A percentile compares a stretch with the other conserved stretches of the same genome.
Conservation (phyloP, 2,329 filamentous ascomycete genomes). For the Claviceps fusiformis region DNA sequence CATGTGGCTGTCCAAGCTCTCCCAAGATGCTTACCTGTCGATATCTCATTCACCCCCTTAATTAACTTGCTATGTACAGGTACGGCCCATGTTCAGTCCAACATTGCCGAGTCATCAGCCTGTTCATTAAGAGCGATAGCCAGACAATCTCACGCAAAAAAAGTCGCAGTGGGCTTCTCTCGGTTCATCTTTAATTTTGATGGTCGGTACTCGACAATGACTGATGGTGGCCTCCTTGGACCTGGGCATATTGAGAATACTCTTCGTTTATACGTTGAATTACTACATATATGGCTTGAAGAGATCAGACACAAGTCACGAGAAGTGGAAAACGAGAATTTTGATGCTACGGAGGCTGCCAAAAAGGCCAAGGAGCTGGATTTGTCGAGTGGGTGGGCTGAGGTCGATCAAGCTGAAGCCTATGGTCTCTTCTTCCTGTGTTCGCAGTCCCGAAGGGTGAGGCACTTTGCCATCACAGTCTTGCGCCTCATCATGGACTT, state of each 20-base stretch:
- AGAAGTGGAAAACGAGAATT: constrained; percentile 51
- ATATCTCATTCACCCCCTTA: constrained; percentile 84
- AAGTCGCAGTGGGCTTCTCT: constrained; percentile 92
- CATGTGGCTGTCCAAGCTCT: constrained; percentile 92
- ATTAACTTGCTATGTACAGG: constrained; percentile 94
- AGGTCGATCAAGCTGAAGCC: constrained; percentile 93
- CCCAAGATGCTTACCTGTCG: constrained; percentile 80
- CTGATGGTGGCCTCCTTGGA: constrained; percentile 91
- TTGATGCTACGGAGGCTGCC: constrained; percentile 49
- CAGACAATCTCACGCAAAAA: constrained; percentile 79
- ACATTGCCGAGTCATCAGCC: constrained; percentile 84
- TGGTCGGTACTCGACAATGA: constrained; percentile 93
- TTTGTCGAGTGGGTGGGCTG: constrained; percentile 74
- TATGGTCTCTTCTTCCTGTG: constrained; percentile 96
- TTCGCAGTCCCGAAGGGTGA: constrained; percentile 82
- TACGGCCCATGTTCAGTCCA: constrained; percentile 84
- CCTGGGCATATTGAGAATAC: constrained; percentile 92
- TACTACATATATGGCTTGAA: constrained; percentile 94
- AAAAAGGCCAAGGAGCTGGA: constrained; percentile 68
- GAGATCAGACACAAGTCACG: constrained; percentile 80
- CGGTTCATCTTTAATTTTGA: constrained; percentile 98
- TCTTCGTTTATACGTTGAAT: constrained; percentile 78
- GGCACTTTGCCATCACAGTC: constrained; percentile 83
- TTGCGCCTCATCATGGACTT: constrained; percentile 87
- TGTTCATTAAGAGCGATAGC: constrained; percentile 93